Evolutionary conservation across 371 early-diverging fungal genomes (phyloP).

Genomic region (Actinomortierella wolfii): DNA sequence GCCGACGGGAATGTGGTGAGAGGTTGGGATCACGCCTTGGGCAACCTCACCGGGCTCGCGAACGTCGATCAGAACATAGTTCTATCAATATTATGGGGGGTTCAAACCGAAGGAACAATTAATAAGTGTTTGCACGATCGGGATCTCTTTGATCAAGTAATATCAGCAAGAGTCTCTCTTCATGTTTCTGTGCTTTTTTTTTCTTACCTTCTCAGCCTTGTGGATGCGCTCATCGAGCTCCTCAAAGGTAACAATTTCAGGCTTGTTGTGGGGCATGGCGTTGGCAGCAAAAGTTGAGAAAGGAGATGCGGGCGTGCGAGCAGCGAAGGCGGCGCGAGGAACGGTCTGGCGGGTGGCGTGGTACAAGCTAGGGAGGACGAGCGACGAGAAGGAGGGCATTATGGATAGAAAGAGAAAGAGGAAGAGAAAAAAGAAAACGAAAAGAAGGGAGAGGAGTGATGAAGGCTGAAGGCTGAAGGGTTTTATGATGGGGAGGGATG

Average conservation of each 20-base stretch:
- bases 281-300: slow-evolving; percentile 30
- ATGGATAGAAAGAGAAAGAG: background rate
- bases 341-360: slow-evolving; percentile 35
- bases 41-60: slow-evolving; percentile 54
- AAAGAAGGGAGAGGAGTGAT: background rate
- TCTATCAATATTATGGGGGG: too few species aligned
- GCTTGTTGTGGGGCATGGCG: slow-evolving; percentile 15
- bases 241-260: slow-evolving; percentile 50
- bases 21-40: slow-evolving; percentile 57
- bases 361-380: slow-evolving; percentile 39
- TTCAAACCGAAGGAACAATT: too few species aligned
- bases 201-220: slow-evolving; percentile 31
- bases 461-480: background rate
- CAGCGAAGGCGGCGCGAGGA: slow-evolving; percentile 26
- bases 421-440: background rate
- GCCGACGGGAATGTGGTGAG: slow-evolving; percentile 54
- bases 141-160: background rate
- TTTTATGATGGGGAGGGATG: background rate
- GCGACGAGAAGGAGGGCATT: slow-evolving; percentile 39
- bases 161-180: background rate
- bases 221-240: slow-evolving; percentile 53
- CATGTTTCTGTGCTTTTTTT: background rate
- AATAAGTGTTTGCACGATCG: too few species aligned
- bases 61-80: slow-evolving; percentile 56
- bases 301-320: slow-evolving; percentile 14